These are phyloP conservation scores for Zizania latifolia DNA, from an alignment of 176 grass and related monocot species.

Conservation along the genomic window DNA sequence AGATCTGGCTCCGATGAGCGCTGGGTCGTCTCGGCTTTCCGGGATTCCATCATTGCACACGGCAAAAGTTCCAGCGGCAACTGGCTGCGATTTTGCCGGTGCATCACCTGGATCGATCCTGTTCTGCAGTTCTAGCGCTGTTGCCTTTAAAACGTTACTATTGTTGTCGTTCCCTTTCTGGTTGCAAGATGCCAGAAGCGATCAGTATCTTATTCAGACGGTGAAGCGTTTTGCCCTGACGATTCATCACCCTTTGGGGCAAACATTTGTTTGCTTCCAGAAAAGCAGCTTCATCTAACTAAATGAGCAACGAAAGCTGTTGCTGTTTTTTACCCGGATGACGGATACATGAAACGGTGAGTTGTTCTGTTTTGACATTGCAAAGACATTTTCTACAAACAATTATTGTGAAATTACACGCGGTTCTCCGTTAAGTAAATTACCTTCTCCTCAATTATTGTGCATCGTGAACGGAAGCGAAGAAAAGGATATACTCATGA, in stretches of 20 bases:
- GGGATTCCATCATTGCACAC: conserved; percentile 7
- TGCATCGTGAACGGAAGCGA: neutral
- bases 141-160: no score
- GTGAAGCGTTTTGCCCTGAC: neutral
- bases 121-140: neutral
- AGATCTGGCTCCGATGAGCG: neutral
- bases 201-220: neutral
- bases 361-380: no score
- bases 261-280: no score
- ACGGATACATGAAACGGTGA: no score
- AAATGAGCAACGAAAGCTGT: conserved; percentile 74
- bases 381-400: no score
- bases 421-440: neutral
- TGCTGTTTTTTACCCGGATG: no score
- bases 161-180: neutral
- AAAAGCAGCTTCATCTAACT: conserved; percentile 27
- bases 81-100: neutral
- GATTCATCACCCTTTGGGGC: neutral
- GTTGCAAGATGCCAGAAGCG: neutral
- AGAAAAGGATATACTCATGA: neutral
- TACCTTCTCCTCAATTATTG: neutral
- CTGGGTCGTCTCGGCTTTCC: conserved; percentile 16
- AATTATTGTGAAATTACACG: neutral
- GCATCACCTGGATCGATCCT: neutral
- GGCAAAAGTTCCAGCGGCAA: neutral